Base-by-base conservation (phyloP, 2,329 filamentous ascomycete genomes). In the Tolypocladium amazonense region DNA sequence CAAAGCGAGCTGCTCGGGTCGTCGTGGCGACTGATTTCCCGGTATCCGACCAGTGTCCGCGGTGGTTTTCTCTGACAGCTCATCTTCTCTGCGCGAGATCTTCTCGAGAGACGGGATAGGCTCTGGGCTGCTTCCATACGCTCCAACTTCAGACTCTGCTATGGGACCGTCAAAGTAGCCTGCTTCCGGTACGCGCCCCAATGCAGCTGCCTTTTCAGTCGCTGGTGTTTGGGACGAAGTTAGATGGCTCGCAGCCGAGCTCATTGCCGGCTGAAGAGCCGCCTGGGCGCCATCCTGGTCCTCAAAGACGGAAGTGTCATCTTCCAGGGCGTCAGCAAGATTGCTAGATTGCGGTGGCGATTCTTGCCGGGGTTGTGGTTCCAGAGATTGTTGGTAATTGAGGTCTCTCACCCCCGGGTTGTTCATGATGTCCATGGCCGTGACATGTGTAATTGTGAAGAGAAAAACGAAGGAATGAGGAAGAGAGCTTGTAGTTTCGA, bases 231-330 rank as follows among this genome's bases (percentile, higher is more conserved):
- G 78, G 6, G 77, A 73, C 4, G 81, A 79, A 15, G 81, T 81
- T 45, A 86, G 72, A 55, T 82, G 79, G 5, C 81, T 82, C 11
- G 83, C 84, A 27, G 76, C 75, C 8, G 77, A 76, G 67, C 82
- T 86, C 63, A 87, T 78, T 30, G 82, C 77, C 2, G 82, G 81
- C 67, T 84, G 83, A 56, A 87, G 76, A 54, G 86, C 77, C 9
- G 82, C 83, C 64, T 84, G 81, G 5, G 80, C 83, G 63, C 81
- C 81, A 65, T 85, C 82, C 60, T 81, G 75, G 54, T 81, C 78
- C 56, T 67, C 68, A 33, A 71, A 65, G 23, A 68, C 66, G n/a
- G 63, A 66, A 5, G 66, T 65, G 33, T 69, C 63, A 8, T 60
- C 62, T 1, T 63, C 27, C 11, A 56, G 57, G 15, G 37, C 53